Evolutionary conservation across 495 filamentous ascomycete species (phyloP), one percentile per base, ranked within the genome.

Genomic region (Daldinia caldariorum): DNA sequence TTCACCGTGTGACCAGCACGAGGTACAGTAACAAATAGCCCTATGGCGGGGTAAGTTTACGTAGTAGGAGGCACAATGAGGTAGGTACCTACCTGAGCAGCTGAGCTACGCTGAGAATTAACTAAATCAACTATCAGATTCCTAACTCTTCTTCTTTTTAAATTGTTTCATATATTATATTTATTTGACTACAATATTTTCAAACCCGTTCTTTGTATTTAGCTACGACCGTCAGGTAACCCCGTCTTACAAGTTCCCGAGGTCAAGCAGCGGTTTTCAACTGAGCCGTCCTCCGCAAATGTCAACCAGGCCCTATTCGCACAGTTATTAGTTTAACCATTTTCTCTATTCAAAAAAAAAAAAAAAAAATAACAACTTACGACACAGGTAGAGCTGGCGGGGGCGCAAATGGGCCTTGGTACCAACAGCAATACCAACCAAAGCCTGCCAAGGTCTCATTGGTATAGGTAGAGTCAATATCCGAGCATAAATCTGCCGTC

Each of bases 391-490:
- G 26, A 1, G 70, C 70, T 3, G 70, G 70, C 8, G 70, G 70
- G 12, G 70, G 70, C 0, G 43, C 32, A n/a, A 69, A 69, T 0
- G 70, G 70, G 9, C 61, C 70, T n/a, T 72, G 70, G 35, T 58
- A 56, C 70, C 70, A 72, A 56, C 70, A 72, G 43, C 70, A 72
- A 38, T 69, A 72, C 70, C 70, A 72, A 29, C 70, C 70, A 12
- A 49, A 12, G 5, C 6, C 43, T 9, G 70, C 57, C n/a, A 72
- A 43, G 18, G 70, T 72, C 45, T 6, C 70, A 39, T 72, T 72
- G 18, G 45, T 66, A 38, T 69, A 72, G n/a, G 66, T 47, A 37
- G 70, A 0, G 57, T 72, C 66, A 32, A 72, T 53, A 12, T 72
- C 66, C 3, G 18, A 6, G 61, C 70, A 72, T 29, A 54, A 34